Base-by-base conservation (phyloP, 306 rosid genomes). In the Senna tora region DNA sequence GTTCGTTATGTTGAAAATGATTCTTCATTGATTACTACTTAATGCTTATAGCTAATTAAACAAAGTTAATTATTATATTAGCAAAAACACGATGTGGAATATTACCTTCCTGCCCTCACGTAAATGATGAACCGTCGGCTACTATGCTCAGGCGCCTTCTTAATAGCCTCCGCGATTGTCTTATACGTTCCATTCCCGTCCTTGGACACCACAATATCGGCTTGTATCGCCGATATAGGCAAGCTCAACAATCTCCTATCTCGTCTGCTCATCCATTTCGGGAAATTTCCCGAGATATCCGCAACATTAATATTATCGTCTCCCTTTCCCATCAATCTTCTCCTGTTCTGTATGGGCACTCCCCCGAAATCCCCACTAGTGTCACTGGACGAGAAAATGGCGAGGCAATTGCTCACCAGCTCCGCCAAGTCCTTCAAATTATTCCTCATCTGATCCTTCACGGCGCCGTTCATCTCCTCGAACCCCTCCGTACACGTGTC, bases 91-190 rank as follows among this genome's bases (percentile, higher is more conserved):
- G 13, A 21, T 3, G 33, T 0, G 7, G 3, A 17, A n/a, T 28
- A 36, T 84, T 93, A 91, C 99, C 96, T 89, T 89, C 96, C 99
- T 70, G 89, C 94, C 84, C 33, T 91, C 16, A 95, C 86, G 87
- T 89, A 86, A 20, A 95, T 91, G 12, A 95, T 70, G 43, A 82
- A 80, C 14, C 97, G 82, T 1, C 77, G 91, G 10, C 0, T 15
- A 51, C 96, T 71, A 10, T 76, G 69, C 47, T 89, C 85, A 0
- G 99, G 97, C 8, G 90, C 97, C 9, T 63, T 81, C 71, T 91
- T 95, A 0, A 95, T 87, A 2, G 99, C 99, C 69, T 91, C 96
- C 0, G 81, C 16, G 11, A 95, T 83, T 16, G 95, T 82, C 84
- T 63, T 85, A 49, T 20, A 75, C 14, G 88, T 84, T 14, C 96